Base-by-base conservation (phyloP, 78 protist species). In the Tieghemostelium lacteum region DNA sequence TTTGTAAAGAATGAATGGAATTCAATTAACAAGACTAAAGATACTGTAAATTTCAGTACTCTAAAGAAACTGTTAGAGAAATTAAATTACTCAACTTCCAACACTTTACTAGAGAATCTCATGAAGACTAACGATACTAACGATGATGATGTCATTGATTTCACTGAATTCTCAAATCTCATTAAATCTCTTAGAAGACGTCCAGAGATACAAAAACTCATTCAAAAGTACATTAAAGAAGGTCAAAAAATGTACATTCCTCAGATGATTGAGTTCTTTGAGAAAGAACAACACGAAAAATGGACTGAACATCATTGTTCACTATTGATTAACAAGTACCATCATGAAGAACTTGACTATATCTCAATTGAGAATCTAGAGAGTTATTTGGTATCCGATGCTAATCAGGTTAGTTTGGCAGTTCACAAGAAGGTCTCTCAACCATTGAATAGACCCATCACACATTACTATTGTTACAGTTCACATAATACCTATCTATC, bases 401-500 rank as follows among this genome's bases (percentile, higher is more conserved):
- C 12, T 1, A 83, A 83, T 58, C 34, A 8, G 22, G 73, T 57
- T 0, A 22, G 20, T 2, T 12, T 57, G 5, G 78, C 91, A 54
- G 22, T 20, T 0, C 39, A 60, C 14, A 42, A 26, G 19, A 50
- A 29, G 0, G 64, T 66, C 45, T 78, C 64, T 39, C 88, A 83
- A 69, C 95, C 93, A 62, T 95, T 94, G 75, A 40, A 34, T 8
- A 86, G 52, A 67, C 98, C 98, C 26, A 63, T 97, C 10, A 2
- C 75, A 0, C 58, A 92, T 39, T 97, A 97, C 87, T 97, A 39
- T 58, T 83, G 33, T 80, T 63, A 36, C 10, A 45, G 52, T 45
- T 78, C 94, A 17, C 99, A 97, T 93, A 97, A 97, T 75, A 96
- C 99, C 40, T 97, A 97, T 89, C 66, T 97, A 26, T 34, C 58